Percentiles rank a stretch among this genome's conserved stretches.
Conservation (phyloP, 179 eudicot species). For the Beta lomatogona region DNA sequence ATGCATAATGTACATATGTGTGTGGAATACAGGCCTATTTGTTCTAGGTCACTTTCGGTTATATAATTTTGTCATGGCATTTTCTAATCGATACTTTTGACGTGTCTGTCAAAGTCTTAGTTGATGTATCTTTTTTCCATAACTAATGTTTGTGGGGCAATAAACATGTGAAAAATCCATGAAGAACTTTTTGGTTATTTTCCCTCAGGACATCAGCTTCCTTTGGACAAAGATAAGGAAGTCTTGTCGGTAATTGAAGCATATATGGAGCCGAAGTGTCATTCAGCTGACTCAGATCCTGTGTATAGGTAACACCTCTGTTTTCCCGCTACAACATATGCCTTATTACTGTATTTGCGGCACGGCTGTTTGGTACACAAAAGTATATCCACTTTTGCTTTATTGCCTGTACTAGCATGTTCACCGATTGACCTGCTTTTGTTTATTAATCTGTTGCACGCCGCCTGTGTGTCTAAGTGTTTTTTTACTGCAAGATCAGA, state of each 20-base stretch:
- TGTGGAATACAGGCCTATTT: neutral
- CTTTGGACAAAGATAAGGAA: slow-evolving; percentile 39
- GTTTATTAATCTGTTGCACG: neutral
- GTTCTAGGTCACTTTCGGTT: neutral
- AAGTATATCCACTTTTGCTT: neutral
- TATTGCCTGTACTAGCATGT: neutral
- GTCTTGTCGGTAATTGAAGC: slow-evolving; percentile 67
- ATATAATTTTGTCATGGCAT: neutral
- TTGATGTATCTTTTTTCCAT: neutral
- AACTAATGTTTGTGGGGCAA: neutral
- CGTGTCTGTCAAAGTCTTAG: neutral
- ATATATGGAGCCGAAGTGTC: slow-evolving; percentile 88
- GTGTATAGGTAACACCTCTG: slow-evolving; percentile 58
- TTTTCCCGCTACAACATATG: neutral
- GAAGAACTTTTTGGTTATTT: slow-evolving; percentile 8
- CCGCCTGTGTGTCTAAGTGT: neutral
- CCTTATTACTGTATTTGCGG: neutral
- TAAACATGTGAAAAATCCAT: slow-evolving; percentile 7
- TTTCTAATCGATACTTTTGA: neutral
- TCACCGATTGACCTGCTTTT: neutral
- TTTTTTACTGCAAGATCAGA: neutral
- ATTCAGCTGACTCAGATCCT: slow-evolving; percentile 69
- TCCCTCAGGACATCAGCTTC: slow-evolving; percentile 37
- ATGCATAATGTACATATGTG: neutral
- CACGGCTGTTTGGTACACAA: neutral